Conservation (phyloP, 768 basidiomycete genomes). For the Gloeopeniophorella convolvens region DNA sequence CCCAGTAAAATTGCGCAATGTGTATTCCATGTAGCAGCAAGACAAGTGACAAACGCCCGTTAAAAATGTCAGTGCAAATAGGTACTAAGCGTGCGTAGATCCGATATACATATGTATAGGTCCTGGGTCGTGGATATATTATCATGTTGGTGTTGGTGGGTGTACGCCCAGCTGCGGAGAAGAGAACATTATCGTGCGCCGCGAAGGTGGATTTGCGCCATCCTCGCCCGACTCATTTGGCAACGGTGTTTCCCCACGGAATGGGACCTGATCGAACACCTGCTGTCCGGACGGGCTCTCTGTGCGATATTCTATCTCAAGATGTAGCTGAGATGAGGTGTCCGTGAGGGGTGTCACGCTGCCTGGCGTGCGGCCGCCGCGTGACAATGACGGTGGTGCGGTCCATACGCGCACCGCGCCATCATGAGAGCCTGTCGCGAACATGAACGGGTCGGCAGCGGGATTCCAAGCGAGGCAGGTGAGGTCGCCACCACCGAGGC, state of each 20-base stretch:
- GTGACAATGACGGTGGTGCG: constrained; percentile 24
- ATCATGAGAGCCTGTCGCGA: constrained; percentile 70
- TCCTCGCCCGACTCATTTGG: constrained; percentile 6
- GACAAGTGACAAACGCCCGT: background rate
- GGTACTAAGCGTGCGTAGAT: background rate
- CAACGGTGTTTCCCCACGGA: background rate
- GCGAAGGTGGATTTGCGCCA: background rate
- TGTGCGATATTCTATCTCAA: constrained; percentile 10
- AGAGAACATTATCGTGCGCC: constrained; percentile 9
- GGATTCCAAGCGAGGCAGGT: constrained; percentile 82
- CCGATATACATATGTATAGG: background rate
- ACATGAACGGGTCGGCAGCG: constrained; percentile 58
- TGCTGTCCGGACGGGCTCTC: constrained; percentile 9
- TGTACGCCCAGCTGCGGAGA: background rate
- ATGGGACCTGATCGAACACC: background rate
- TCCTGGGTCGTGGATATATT: no score
- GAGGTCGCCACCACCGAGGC: constrained; percentile 55
- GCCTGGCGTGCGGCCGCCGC: constrained; percentile 5
- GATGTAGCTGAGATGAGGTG: constrained; percentile 8
- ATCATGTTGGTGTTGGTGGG: background rate
- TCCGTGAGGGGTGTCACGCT: constrained; percentile 16
- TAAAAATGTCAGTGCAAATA: background rate
- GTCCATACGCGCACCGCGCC: constrained; percentile 74
- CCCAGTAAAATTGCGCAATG: background rate
- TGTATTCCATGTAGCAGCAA: background rate